Evolutionary conservation across 441 rosid genomes (phyloP).

Genomic region (Adansonia rubrostipa): DNA sequence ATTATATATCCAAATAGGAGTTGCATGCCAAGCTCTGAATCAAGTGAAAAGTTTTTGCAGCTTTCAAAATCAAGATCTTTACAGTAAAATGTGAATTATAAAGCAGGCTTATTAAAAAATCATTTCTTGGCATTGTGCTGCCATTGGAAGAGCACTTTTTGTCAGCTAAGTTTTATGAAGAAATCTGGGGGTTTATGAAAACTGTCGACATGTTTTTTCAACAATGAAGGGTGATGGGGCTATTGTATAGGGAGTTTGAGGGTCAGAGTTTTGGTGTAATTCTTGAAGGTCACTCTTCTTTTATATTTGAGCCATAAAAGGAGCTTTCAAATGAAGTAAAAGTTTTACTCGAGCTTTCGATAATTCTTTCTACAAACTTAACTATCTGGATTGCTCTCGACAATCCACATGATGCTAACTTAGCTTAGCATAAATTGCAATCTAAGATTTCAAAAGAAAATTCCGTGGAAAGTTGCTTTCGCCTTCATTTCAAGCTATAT

Average conservation of each 20-base stretch:
- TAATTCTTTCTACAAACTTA: not conserved
- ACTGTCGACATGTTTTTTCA: too few relatives aligned
- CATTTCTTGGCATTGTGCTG: not conserved
- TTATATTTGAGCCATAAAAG: too few relatives aligned
- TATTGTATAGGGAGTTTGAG: not conserved
- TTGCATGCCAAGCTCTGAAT: too few relatives aligned
- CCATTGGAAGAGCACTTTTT: too few relatives aligned
- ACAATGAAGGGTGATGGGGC: not conserved
- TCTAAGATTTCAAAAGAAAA: conserved; percentile 30
- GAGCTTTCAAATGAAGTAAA: conserved; percentile 27
- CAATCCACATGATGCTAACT: conserved; percentile 24
- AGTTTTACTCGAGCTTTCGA: conserved; percentile 10
- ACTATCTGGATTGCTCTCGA: too few relatives aligned
- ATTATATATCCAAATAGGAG: too few relatives aligned
- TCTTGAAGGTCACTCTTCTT: conserved; percentile 31
- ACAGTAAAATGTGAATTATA: too few relatives aligned
- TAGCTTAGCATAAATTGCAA: conserved; percentile 42
- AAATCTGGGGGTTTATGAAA: too few relatives aligned
- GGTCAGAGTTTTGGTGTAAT: not conserved
- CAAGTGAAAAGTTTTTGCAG: not conserved
- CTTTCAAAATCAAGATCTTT: not conserved
- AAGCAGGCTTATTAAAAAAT: not conserved
- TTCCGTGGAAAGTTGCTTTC: conserved; percentile 31
- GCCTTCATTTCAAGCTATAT: conserved; percentile 43
- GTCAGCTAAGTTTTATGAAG: too few relatives aligned